Evolutionary conservation across 768 basidiomycete genomes (phyloP), one percentile per base, ranked within the genome.

Genomic region (Phanerochaete sordida): DNA sequence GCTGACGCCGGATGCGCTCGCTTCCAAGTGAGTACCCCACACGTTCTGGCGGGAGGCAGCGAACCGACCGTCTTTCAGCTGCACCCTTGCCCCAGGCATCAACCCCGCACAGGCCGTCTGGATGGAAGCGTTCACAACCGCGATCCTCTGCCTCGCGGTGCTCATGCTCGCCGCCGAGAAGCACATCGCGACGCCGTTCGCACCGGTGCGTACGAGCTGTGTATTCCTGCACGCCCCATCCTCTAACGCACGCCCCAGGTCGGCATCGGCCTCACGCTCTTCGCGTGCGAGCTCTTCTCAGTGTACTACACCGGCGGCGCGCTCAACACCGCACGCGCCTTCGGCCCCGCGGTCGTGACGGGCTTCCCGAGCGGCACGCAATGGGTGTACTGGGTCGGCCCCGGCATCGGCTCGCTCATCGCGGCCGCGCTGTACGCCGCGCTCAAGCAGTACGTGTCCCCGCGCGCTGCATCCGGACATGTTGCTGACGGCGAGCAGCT

Each of bases 341-440:
- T 88, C 69, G 88, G 87, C 2, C 87, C 88, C 1, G 85, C 88
- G 3, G 85, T 83, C 2, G 75, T 88, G 37, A 79, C 81, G n/a
- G 81, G 84, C 21, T 88, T 88, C 66, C 76, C 79, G 15, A 66
- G 72, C 49, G 62, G 69, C 23, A 59, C 74, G 5, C 88, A 88
- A 43, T 89, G 86, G 87, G 77, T 88, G 84, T 87, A 87, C 66
- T 88, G 87, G 87, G 72, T 88, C 9, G 88, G 90, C 39, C 88
- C 88, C 0, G 80, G 81, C 56, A 75, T 90, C 23, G 88, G 90
- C 30, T 79, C 85, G 5, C 68, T 91, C 11, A 75, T 91, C 9
- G 86, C 74, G 31, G 76, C 81, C 16, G 77, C 66, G 6, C 78
- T 90, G 65, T 91, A 88, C 68, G 68, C 76, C 33, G 62, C 79